phyloP scores from a whole-genome alignment of 225 moss, liverwort and hornwort genomes.

The Climacium dendroides region DNA sequence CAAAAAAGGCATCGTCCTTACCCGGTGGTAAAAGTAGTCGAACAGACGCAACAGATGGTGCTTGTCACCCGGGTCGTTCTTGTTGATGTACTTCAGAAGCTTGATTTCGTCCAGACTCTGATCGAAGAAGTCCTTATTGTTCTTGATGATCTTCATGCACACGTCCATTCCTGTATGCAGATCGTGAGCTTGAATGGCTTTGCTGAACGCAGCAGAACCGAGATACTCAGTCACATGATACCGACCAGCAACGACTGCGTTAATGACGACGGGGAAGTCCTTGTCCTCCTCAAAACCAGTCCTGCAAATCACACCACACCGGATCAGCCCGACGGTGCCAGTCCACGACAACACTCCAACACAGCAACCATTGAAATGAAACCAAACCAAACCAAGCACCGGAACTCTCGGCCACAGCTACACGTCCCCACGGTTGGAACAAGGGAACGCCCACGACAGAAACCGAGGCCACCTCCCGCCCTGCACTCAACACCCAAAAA shows the following conservation, averaged over 20 bases:
- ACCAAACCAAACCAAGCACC: not conserved
- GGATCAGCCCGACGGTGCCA: not conserved
- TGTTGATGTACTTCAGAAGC: slow-evolving; percentile 97
- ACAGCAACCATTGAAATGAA: not conserved
- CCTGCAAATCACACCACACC: slow-evolving; percentile 1
- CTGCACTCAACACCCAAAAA: not conserved
- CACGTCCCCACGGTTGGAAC: not conserved
- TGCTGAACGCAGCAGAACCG: slow-evolving; percentile 97
- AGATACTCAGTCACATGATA: slow-evolving; percentile 98
- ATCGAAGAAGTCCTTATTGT: slow-evolving; percentile 98
- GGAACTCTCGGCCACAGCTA: not conserved
- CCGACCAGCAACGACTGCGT: slow-evolving; percentile 37
- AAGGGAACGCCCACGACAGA: not conserved
- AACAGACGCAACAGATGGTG: slow-evolving; percentile 54
- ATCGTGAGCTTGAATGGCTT: slow-evolving; percentile 98
- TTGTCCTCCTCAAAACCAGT: slow-evolving; percentile 38
- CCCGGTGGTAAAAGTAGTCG: slow-evolving; percentile 99
- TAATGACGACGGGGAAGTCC: slow-evolving; percentile 52
- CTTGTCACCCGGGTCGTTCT: slow-evolving; percentile 90
- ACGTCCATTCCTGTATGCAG: slow-evolving; percentile 93
- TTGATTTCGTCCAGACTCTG: slow-evolving; percentile 99
- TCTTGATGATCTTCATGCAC: slow-evolving; percentile 70
- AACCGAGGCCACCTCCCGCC: not conserved
- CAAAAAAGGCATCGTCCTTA: not conserved
- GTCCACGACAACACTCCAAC: not conserved